These are phyloP conservation scores for Colletotrichum eremochloae DNA, from an alignment of 2,329 filamentous ascomycete genomes.

Conservation along the genomic window DNA sequence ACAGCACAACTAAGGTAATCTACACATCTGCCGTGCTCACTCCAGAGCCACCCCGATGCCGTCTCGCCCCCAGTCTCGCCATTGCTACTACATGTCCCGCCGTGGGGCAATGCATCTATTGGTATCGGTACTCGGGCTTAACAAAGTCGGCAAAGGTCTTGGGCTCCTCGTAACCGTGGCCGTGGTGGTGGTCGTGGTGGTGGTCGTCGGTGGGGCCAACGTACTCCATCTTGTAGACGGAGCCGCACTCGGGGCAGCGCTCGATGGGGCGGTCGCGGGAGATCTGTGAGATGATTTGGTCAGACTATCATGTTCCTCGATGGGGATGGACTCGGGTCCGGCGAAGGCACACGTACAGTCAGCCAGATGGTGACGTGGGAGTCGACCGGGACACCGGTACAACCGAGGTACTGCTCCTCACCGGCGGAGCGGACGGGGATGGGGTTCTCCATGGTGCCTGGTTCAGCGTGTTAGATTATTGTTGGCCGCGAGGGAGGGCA, in stretches of 20 bases:
- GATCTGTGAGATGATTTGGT: conserved; percentile 65
- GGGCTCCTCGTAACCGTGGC: conserved; percentile 81
- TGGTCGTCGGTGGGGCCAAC: conserved; percentile 84
- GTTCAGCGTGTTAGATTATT: conserved; percentile 44
- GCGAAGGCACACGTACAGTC: conserved; percentile 71
- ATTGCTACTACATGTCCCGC: conserved; percentile 32
- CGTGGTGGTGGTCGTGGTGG: conserved; percentile 67
- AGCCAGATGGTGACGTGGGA: conserved; percentile 94
- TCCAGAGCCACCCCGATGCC: conserved; percentile 40
- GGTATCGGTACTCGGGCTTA: conserved; percentile 93
- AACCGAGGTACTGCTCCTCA: conserved; percentile 96
- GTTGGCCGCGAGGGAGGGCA: neutral
- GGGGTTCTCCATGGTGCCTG: conserved; percentile 89
- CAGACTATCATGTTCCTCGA: conserved; percentile 2
- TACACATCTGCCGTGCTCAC: conserved; percentile 51
- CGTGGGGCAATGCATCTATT: conserved; percentile 49
- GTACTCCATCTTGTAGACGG: conserved; percentile 98
- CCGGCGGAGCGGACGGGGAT: conserved; percentile 92
- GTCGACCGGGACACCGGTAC: conserved; percentile 94
- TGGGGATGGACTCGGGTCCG: conserved; percentile 35
- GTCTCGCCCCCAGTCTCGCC: conserved; percentile 29
- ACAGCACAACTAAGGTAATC: conserved; percentile 52
- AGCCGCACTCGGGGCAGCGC: conserved; percentile 97
- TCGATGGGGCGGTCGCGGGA: conserved; percentile 91
- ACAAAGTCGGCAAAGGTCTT: conserved; percentile 98